Evolutionary conservation across 1,284 basidiomycete genomes (phyloP).

Genomic region (Rhodotorula sp.): DNA sequence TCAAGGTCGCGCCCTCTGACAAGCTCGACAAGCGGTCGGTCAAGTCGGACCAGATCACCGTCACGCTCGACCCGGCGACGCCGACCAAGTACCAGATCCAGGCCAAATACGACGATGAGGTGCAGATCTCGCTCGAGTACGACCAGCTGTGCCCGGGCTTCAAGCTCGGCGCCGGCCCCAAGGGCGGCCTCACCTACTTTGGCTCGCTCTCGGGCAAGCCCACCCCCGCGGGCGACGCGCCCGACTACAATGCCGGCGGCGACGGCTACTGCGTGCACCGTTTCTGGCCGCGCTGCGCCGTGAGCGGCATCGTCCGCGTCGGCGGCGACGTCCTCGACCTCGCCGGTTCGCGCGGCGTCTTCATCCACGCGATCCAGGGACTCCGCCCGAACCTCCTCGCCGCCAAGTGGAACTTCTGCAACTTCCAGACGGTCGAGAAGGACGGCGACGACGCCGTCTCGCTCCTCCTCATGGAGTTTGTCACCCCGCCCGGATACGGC

Average conservation of each 20-base stretch:
- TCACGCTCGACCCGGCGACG: slow-evolving; percentile 60
- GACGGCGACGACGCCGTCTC: slow-evolving; percentile 66
- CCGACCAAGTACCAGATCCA: slow-evolving; percentile 75
- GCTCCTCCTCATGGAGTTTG: slow-evolving; percentile 95
- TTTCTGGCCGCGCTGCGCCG: slow-evolving; percentile 77
- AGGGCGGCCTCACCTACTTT: slow-evolving; percentile 89
- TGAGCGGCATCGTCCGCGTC: slow-evolving; percentile 65
- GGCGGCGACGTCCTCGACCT: slow-evolving; percentile 66
- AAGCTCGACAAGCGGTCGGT: slow-evolving; percentile 72
- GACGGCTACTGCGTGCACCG: slow-evolving; percentile 90
- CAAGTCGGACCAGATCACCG: slow-evolving; percentile 86
- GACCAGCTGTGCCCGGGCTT: slow-evolving; percentile 77
- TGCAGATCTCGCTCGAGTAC: slow-evolving; percentile 78
- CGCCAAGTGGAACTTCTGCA: slow-evolving; percentile 90
- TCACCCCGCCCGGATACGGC: slow-evolving; percentile 66
- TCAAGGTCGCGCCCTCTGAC: slow-evolving; percentile 68
- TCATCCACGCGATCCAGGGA: slow-evolving; percentile 95
- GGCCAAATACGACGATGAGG: slow-evolving; percentile 75
- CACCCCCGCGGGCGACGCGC: slow-evolving; percentile 57
- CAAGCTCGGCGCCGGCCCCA: slow-evolving; percentile 85
- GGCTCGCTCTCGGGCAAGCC: slow-evolving; percentile 61
- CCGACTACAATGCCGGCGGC: slow-evolving; percentile 49
- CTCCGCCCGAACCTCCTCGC: slow-evolving; percentile 96
- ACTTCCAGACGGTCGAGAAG: slow-evolving; percentile 63
- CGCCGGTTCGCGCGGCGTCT: slow-evolving; percentile 76